Percentiles rank a stretch among this genome's conserved stretches.
phyloP scores from a whole-genome alignment of 192 early-diverging fungal genomes.

The Funneliformis geosporum region DNA sequence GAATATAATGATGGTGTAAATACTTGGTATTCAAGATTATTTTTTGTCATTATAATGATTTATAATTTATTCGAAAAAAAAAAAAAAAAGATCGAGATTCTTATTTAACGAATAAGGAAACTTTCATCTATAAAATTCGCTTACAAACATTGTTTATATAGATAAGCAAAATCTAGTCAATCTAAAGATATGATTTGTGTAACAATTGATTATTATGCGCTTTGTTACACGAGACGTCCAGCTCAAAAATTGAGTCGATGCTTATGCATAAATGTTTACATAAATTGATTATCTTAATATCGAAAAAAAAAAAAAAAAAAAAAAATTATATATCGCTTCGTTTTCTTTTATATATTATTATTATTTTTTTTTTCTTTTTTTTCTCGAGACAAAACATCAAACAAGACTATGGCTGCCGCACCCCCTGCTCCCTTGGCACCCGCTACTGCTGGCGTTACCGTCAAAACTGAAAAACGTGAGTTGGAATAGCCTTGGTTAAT shows the following conservation, averaged over 20 bases:
- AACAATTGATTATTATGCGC: no score
- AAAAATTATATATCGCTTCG: no score
- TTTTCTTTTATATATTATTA: no score
- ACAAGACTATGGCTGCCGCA: not conserved
- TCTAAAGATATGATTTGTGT: not conserved
- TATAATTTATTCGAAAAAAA: not conserved
- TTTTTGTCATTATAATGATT: not conserved
- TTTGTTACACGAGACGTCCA: no score
- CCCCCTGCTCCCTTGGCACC: not conserved
- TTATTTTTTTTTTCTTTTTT: no score
- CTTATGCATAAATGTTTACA: no score
- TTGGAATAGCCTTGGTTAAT: not conserved
- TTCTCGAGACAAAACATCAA: not conserved
- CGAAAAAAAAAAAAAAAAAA: no score
- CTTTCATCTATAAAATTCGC: not conserved
- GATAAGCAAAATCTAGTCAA: not conserved
- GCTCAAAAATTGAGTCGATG: no score
- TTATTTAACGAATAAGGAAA: not conserved
- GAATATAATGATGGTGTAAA: not conserved
- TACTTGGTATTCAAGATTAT: not conserved
- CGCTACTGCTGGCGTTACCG: not conserved
- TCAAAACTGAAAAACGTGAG: not conserved
- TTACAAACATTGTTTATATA: not conserved
- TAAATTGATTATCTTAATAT: no score
- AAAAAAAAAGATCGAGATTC: not conserved